These are phyloP conservation scores for Aureobasidium lini DNA, from an alignment of 2,329 filamentous ascomycete genomes.

Conservation along the genomic window DNA sequence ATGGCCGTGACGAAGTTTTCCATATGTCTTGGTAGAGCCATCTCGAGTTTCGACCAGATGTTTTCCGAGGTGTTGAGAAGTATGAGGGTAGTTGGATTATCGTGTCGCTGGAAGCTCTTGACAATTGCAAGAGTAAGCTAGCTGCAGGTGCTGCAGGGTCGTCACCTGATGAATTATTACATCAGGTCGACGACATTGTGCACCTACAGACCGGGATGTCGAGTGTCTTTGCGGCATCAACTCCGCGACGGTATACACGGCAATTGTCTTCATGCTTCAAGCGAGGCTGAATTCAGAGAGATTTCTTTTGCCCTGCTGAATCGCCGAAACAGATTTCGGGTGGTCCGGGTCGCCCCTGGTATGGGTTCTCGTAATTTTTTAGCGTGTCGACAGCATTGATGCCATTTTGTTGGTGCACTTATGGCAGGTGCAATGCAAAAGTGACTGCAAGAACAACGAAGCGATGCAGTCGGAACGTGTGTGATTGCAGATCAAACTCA, in stretches of 20 bases:
- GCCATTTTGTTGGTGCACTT: not conserved
- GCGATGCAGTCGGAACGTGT: not conserved
- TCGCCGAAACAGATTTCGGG: not conserved
- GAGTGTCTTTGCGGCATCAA: not conserved
- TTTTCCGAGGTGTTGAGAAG: not conserved
- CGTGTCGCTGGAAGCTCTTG: not conserved
- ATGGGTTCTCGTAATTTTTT: no score
- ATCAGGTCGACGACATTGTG: conserved; percentile 8
- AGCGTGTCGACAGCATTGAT: not conserved
- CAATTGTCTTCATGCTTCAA: no score
- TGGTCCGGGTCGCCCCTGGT: not conserved
- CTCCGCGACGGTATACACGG: not conserved
- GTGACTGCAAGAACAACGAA: not conserved
- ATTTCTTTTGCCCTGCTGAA: no score
- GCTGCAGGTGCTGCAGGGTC: not conserved
- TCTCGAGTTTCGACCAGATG: not conserved
- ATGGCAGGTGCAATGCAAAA: not conserved
- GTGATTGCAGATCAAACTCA: not conserved
- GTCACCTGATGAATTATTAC: not conserved
- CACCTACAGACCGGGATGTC: not conserved
- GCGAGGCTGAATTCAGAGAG: no score
- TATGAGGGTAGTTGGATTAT: no score
- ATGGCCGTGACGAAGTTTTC: conserved; percentile 10
- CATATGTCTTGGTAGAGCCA: not conserved
- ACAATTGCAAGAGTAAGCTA: not conserved